Evolutionary conservation across 2,329 filamentous ascomycete species (phyloP).

Genomic region (Beauveria pseudobassiana): DNA sequence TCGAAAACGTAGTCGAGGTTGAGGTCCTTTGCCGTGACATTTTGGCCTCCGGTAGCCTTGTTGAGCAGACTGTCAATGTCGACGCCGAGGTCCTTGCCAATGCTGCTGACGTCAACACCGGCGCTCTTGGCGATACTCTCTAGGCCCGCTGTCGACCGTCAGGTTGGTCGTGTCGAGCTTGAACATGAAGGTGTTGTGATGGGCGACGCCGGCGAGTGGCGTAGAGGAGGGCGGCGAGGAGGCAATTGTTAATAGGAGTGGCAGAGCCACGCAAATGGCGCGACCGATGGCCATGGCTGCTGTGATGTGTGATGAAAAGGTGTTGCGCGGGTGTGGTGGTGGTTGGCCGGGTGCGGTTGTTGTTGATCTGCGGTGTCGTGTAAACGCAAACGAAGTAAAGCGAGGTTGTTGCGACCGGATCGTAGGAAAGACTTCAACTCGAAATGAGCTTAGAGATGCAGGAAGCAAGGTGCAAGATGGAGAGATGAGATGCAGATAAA

Average conservation of each 20-base stretch:
- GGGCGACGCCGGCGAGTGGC: slow-evolving; percentile 48
- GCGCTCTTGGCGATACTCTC: slow-evolving; percentile 16
- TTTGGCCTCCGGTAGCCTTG: slow-evolving; percentile 24
- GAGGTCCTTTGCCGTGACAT: slow-evolving; percentile 51
- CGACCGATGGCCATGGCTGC: slow-evolving; percentile 58
- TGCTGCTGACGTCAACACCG: slow-evolving; percentile 15
- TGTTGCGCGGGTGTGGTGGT: background rate
- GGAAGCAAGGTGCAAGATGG: background rate
- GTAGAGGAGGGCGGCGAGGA: slow-evolving; percentile 64
- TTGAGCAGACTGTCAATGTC: slow-evolving; percentile 16
- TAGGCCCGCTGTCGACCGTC: slow-evolving; percentile 33
- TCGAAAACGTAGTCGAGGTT: slow-evolving; percentile 71
- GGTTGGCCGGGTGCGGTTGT: background rate
- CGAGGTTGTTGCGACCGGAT: background rate
- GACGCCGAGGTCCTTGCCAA: slow-evolving; percentile 18
- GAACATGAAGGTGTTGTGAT: slow-evolving; percentile 52
- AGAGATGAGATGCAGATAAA: background rate
- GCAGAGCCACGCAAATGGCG: slow-evolving; percentile 79
- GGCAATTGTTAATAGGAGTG: slow-evolving; percentile 72
- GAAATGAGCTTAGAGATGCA: background rate
- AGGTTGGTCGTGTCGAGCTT: slow-evolving; percentile 57
- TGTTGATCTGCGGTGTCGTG: background rate
- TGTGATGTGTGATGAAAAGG: slow-evolving; percentile 10
- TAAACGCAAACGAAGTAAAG: background rate
- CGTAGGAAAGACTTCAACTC: background rate